These are phyloP conservation scores for Paraphaeosphaeria sporulosa DNA, from an alignment of 2,329 filamentous ascomycete genomes.

Conservation along the genomic window DNA sequence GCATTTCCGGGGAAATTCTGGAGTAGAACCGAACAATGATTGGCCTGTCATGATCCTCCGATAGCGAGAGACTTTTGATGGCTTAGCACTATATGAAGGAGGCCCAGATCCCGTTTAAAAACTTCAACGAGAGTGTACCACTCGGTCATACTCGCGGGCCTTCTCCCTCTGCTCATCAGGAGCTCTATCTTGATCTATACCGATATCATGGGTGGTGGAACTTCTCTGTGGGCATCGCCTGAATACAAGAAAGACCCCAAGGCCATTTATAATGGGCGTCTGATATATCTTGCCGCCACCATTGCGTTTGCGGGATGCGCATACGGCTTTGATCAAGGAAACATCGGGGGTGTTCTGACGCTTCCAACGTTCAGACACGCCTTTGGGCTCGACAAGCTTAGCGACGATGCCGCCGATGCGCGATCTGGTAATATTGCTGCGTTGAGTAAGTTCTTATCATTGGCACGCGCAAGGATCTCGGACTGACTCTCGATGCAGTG, in stretches of 20 bases:
- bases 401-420: slow-evolving; percentile 34
- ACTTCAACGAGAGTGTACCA: background rate
- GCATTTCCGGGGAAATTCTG: background rate
- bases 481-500: slow-evolving; percentile 16
- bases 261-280: slow-evolving; percentile 49
- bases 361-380: slow-evolving; percentile 48
- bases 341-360: slow-evolving; percentile 51
- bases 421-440: slow-evolving; percentile 43
- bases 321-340: slow-evolving; percentile 52
- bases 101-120: background rate
- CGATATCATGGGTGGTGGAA: slow-evolving; percentile 48
- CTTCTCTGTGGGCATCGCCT: slow-evolving; percentile 49
- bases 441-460: slow-evolving; percentile 35
- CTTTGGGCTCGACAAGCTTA: slow-evolving; percentile 43
- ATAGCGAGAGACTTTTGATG: background rate
- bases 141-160: background rate
- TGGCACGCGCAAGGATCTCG: background rate
- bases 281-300: slow-evolving; percentile 44
- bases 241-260: slow-evolving; percentile 49
- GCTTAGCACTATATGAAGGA: background rate
- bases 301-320: slow-evolving; percentile 27
- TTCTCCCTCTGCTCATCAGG: background rate
- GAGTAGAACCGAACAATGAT: background rate
- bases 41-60: background rate
- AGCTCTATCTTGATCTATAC: background rate